Evolutionary conservation across 2,329 filamentous ascomycete genomes (phyloP).

Genomic region (Diatrype stigma): DNA sequence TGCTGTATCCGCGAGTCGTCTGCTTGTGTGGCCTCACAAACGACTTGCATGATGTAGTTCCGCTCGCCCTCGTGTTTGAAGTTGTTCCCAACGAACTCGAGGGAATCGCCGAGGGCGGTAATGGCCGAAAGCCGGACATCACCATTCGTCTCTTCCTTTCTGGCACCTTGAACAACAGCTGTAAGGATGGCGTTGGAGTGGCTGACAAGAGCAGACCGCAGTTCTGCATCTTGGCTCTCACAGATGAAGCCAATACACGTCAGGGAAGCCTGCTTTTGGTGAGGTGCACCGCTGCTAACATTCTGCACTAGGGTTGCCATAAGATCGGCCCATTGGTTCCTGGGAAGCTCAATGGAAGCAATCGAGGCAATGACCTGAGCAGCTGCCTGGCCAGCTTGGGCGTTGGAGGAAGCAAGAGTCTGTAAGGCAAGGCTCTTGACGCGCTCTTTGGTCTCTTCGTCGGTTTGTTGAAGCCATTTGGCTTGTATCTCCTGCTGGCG

Average conservation of each 20-base stretch:
- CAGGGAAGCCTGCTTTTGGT: constrained; percentile 90
- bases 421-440: constrained; percentile 90
- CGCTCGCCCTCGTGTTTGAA: constrained; percentile 99
- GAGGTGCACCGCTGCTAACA: constrained; percentile 78
- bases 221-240: constrained; percentile 85
- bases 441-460: constrained; percentile 74
- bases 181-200: constrained; percentile 98
- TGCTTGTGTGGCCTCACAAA: constrained; percentile 97
- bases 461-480: constrained; percentile 86
- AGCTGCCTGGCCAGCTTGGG: constrained; percentile 80
- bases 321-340: constrained; percentile 88
- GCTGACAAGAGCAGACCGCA: constrained; percentile 72
- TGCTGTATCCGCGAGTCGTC: constrained; percentile 88
- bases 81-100: constrained; percentile 97
- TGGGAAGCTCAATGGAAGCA: constrained; percentile 88
- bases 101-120: constrained; percentile 87
- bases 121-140: constrained; percentile 93
- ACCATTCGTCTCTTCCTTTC: constrained; percentile 88
- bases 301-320: constrained; percentile 88
- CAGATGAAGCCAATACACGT: constrained; percentile 98
- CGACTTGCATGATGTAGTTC: constrained; percentile 99
- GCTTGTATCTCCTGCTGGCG: constrained; percentile 86
- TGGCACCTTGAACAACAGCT: constrained; percentile 92
- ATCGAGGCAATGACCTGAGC: constrained; percentile 95
- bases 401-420: constrained; percentile 75